Evolutionary conservation across 140 eudicot genomes (phyloP), one percentile per base, ranked within the genome.

Genomic region (Oenanthe javanica): DNA sequence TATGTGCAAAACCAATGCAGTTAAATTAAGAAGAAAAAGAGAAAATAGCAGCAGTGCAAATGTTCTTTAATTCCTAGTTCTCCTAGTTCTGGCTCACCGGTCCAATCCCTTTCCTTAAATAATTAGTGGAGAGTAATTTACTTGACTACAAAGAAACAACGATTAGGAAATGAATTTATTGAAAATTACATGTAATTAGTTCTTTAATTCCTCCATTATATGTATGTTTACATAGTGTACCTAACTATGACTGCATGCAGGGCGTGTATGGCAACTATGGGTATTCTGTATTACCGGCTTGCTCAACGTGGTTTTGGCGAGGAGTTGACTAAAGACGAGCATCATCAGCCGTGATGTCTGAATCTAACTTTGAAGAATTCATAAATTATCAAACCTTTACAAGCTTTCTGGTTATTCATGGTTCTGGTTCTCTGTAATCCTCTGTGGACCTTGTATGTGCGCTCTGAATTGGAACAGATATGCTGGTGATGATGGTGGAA

Each of bases 231-330:
- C 9, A 40, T 16, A 31, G 15, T 36, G 8, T 31, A 13, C 21
- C 47, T 1, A 54, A 80, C 45, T 27, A 36, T 71, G 48, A 40
- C 12, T 15, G 11, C 46, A 42, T 83, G 87, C 90, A 95, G 99
- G 97, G 99, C 99, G 10, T 92, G 99, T 88, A 83, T 95, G 87
- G 97, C 99, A 64, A 95, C 99, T 55, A 95, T 95, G 97, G 99
- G 97, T 31, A 90, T 95, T 47, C 83, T 95, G 80, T 95, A 95
- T 81, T 92, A 92, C 88, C 90, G 99, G 88, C 79, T 95, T 69
- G 92, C 99, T 16, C 99, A 94, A 81, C 84, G 95, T 40, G 97
- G 96, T 63, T 82, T 92, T 40, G 94, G 88, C 70, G 92, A 88
- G 42, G 97, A 87, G 69, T 43, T 84, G 83, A 78, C 80, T 45